Conservation (phyloP, 192 early-diverging fungal species). For the Umbelopsis ramanniana region DNA sequence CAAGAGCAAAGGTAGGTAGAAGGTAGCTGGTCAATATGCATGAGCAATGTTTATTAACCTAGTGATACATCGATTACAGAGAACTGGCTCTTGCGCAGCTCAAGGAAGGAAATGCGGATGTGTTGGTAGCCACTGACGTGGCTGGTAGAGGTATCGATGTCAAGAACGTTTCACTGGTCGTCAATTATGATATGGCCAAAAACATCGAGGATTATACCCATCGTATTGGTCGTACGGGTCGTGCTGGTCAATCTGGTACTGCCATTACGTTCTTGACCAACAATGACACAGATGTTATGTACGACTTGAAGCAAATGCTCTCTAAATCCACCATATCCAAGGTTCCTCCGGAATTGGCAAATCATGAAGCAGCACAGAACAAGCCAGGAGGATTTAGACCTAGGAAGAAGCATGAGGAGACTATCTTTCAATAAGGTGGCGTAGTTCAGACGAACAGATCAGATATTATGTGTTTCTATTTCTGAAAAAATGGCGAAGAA, state of each 20-base stretch:
- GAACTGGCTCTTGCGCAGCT: constrained; percentile 84
- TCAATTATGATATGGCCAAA: constrained; percentile 99
- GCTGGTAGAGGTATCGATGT: constrained; percentile 99
- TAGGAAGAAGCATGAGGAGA: constrained; percentile 60
- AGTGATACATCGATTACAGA: constrained; percentile 39
- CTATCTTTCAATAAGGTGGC: constrained; percentile 43
- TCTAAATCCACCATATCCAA: constrained; percentile 76
- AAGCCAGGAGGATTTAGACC: constrained; percentile 66
- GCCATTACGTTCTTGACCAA: constrained; percentile 88
- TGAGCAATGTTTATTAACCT: not conserved
- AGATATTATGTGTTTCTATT: no score
- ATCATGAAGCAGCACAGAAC: constrained; percentile 83
- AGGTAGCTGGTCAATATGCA: not conserved
- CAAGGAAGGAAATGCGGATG: constrained; percentile 79
- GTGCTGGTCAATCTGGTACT: constrained; percentile 91
- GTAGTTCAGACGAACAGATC: no score
- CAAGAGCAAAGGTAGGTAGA: constrained; percentile 81
- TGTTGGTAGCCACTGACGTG: constrained; percentile 98
- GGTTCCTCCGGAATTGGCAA: constrained; percentile 83
- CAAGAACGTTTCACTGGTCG: constrained; percentile 93
- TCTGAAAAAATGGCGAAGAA: no score
- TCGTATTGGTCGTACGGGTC: constrained; percentile 97
- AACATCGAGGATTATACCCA: constrained; percentile 99
- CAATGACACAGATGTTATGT: constrained; percentile 84
- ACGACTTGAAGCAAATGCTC: constrained; percentile 77